Percentiles rank a stretch among this genome's conserved stretches.
phyloP scores from a whole-genome alignment of 164 flowering plant species.

The Echeveria elegans region DNA sequence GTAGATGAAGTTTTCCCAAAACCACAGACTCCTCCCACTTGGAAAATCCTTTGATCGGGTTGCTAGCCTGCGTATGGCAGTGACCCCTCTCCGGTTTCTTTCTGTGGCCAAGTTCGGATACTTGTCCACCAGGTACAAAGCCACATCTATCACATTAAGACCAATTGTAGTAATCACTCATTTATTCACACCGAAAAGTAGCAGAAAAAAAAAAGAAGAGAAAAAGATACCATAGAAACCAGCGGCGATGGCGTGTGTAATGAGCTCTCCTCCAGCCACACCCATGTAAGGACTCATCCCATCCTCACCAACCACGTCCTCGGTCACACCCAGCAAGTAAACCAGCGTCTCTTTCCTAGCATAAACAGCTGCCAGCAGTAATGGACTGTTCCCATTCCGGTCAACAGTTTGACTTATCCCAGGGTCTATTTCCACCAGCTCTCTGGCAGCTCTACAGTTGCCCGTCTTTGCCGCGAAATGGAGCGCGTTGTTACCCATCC shows the following conservation, averaged over 20 bases:
- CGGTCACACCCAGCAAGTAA: neutral
- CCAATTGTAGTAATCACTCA: neutral
- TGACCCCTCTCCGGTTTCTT: neutral
- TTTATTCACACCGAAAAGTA: neutral
- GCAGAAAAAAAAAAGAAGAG: neutral
- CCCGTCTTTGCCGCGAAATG: neutral
- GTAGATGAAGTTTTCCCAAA: neutral
- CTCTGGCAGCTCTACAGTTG: neutral
- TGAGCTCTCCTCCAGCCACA: neutral
- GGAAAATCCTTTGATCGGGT: neutral
- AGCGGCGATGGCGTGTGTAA: neutral
- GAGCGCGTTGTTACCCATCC: neutral
- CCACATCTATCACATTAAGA: neutral
- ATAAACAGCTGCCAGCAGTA: neutral
- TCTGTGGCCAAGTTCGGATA: neutral
- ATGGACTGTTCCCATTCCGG: slow-evolving; percentile 5
- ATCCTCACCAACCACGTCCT: neutral
- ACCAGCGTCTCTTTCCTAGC: neutral
- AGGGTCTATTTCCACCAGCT: neutral
- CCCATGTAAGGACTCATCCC: neutral
- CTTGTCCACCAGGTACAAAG: neutral
- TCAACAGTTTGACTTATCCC: neutral
- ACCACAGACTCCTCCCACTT: neutral
- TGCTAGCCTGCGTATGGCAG: neutral
- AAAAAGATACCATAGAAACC: neutral